Conservation (phyloP, 768 basidiomycete genomes). For the Obba rivulosa region DNA sequence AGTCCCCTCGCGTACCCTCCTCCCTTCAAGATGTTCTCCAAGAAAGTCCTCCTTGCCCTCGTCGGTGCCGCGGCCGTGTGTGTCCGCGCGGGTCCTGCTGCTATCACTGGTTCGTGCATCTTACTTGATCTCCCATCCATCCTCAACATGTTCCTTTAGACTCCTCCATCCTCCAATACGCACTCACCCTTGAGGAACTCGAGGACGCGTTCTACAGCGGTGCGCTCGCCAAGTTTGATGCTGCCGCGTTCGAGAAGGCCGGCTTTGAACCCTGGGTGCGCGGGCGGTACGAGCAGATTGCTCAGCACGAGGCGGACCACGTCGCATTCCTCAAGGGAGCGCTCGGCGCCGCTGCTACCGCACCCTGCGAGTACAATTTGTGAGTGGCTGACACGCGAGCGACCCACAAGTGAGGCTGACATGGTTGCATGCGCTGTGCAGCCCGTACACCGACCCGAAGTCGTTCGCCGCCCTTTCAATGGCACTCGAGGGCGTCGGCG, state of each 20-base stretch:
- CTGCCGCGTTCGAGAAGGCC: conserved; percentile 38
- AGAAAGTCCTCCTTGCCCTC: conserved; percentile 12
- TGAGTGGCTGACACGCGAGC: conserved; percentile 15
- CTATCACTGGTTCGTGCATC: neutral
- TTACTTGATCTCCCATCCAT: neutral
- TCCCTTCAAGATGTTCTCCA: conserved; percentile 5
- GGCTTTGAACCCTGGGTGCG: conserved; percentile 47
- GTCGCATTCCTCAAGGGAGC: conserved; percentile 44
- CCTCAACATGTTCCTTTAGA: conserved; percentile 7
- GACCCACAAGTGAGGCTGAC: neutral
- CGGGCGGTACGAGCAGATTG: conserved; percentile 46
- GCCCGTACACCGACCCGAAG: conserved; percentile 37
- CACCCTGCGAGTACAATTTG: conserved; percentile 61
- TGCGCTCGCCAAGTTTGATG: conserved; percentile 40
- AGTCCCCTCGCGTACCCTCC: neutral
- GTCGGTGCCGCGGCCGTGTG: conserved; percentile 8
- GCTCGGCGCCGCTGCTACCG: conserved; percentile 38
- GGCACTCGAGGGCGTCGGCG: conserved; percentile 48
- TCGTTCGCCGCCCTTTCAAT: conserved; percentile 41
- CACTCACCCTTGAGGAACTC: conserved; percentile 44
- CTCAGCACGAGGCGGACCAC: conserved; percentile 50
- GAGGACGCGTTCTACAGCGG: conserved; percentile 40
- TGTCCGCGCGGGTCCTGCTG: neutral
- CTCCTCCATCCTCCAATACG: conserved; percentile 36
- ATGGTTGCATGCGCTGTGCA: conserved; percentile 4